Evolutionary conservation across 2,329 filamentous ascomycete genomes (phyloP), one percentile per base, ranked within the genome.

Genomic region (Sporothrix protearum): DNA sequence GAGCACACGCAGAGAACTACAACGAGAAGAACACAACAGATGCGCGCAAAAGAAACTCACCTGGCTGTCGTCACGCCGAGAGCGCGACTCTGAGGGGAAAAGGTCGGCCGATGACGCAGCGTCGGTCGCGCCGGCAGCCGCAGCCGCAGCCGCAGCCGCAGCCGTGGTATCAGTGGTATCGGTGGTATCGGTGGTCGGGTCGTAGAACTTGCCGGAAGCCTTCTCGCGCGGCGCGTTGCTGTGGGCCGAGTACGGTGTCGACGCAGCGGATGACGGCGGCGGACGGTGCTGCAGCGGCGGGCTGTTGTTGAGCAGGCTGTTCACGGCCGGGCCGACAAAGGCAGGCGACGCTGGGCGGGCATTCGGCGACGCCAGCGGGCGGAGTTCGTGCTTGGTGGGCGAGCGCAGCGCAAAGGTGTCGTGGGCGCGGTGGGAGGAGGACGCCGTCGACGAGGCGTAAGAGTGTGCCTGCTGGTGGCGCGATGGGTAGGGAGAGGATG

Each of bases 111-210:
- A 30, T 25, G 49, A 42, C 7, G 64, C 16, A 12, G 53, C 57
- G 9, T 49, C 28, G 22, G 66, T 83, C 69, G 82, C 82, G 47
- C 83, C 55, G 14, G 57, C 28, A 12, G 66, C 83, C 69, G 82
- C 82, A 47, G 83, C 74, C 66, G 81, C 82, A 47, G 83, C 74
- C 66, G 57, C 28, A 12, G 66, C 83, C 69, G 82, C 82, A 47
- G 83, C 74, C 66, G 81, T 83, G 73, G 81, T 82, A 79, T 87
- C 85, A 57, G 83, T 85, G n/a, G n/a, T n/a, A n/a, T n/a, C n/a
- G n/a, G 81, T 83, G 73, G 81, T 82, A 79, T 87, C 85, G 59
- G 83, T 85, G 57, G 83, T 83, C 19, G 85, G 85, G 75, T 87
- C 85, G 80, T 87, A 87, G 79, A 85, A 86, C 78, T 83, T 82